Base-by-base conservation (phyloP, 2,329 filamentous ascomycete genomes). In the Cadophora malorum region DNA sequence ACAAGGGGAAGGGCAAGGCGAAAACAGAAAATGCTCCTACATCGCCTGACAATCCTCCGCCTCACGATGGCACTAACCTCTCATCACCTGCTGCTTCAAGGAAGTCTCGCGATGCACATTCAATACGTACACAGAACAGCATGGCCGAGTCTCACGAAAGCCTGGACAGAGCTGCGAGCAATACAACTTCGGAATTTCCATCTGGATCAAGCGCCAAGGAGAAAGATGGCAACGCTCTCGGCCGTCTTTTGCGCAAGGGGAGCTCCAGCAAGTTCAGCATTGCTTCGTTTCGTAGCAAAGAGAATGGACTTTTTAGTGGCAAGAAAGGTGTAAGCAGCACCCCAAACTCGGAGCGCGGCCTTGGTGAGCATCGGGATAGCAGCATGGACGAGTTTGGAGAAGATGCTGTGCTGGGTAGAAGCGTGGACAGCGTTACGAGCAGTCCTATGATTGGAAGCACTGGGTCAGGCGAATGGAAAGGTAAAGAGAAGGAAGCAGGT, bases 251-350 rank as follows among this genome's bases (percentile, higher is more conserved):
- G 66, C 85, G 88, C 38, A 90, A 90, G 79, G 86, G 88, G 61
- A 89, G 86, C 76, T 88, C 87, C 7, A 84, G 86, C 78, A 90
- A 90, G 79, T 90, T 90, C 76, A 87, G 86, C 76, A 80, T 90
- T 68, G 84, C 87, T 14, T 87, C 86, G 74, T 85, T 77, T 69
- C 81, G 76, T 23, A 82, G 82, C 63, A 90, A 87, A 74, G 84
- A 86, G 58, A 82, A 83, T 33, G 77, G 80, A 10, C 78, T 86
- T 31, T 87, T 87, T 65, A 72, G 76, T 23, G 69, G 73, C 72
- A 88, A 89, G 81, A 89, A 88, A 74, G 85, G 84, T 3, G 81
- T 84, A 6, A 83, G 86, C 59, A 88, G 86, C 75, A 70, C 64
- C 4, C 81, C 83, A 19, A 82, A 83, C 60, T 85, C 86, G 72